Evolutionary conservation across 495 filamentous ascomycete genomes (phyloP), one percentile per base, ranked within the genome.

Genomic region (Penicillium canariense): DNA sequence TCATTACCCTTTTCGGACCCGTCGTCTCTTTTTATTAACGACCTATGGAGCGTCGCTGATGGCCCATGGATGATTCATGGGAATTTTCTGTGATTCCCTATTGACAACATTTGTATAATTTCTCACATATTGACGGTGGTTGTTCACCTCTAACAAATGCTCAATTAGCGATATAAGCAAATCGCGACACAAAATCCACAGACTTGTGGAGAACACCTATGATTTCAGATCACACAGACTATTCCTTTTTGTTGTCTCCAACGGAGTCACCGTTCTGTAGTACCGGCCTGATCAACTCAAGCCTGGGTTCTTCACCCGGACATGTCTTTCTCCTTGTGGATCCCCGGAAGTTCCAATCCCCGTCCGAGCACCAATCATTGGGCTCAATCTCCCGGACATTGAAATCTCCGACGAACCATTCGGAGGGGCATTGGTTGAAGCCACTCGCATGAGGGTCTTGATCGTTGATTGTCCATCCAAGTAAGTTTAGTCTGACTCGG

Each of bases 11-110:
- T 69, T 23, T 54, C 62, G 3, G 58, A 56, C 18, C 50, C 46
- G 17, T 57, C 59, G 17, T 52, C 56, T 2, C 56, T 65, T 7
- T 48, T 50, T 5, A 63, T 70, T 59, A 63, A 60, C 31, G 70
- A 75, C 54, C 35, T 68, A n/a, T 73, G 72, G 70, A 75, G 66
- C 58, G 64, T 74, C 15, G 71, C 70, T 30, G 72, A 75, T 59
- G 70, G 69, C 10, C 72, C 70, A 5, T 75, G 72, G 72, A 64
- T 75, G 49, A 68, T 75, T 31, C 64, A 73, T 39, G 71, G 67
- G 12, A 64, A 63, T 15, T 20, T 46, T 15, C 14, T 44, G 30
- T 53, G 28, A 46, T 28, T n/a, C n/a, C n/a, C n/a, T n/a, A n/a
- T n/a, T n/a, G n/a, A n/a, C n/a, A n/a, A n/a, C n/a, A n/a, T n/a